Evolutionary conservation across 306 rosid genomes (phyloP).

Genomic region (Glycine latifolia): DNA sequence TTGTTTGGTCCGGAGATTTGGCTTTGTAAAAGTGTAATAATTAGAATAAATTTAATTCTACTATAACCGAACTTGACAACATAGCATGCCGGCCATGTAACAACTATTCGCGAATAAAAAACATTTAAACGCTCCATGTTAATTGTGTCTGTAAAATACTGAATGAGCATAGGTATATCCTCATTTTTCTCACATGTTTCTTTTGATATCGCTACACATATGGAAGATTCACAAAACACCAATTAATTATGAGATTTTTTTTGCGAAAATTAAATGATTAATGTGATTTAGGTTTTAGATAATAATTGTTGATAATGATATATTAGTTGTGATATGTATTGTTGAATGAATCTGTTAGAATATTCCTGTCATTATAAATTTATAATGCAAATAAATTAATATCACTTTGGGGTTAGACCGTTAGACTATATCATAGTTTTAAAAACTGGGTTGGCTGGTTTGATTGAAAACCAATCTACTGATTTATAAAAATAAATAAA

Average conservation of each 20-base stretch:
- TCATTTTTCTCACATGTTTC: neutral
- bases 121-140: neutral
- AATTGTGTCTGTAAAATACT: neutral
- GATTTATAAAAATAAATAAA: too few relatives aligned
- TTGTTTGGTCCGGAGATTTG: slow-evolving; percentile 33
- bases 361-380: too few relatives aligned
- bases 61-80: slow-evolving; percentile 13
- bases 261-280: neutral
- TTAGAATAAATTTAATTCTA: slow-evolving; percentile 11
- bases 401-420: too few relatives aligned
- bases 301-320: too few relatives aligned
- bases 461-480: too few relatives aligned
- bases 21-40: slow-evolving; percentile 37
- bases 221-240: neutral
- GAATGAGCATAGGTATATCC: neutral
- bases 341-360: too few relatives aligned
- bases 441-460: too few relatives aligned
- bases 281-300: neutral
- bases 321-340: too few relatives aligned
- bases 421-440: too few relatives aligned
- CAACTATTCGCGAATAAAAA: neutral
- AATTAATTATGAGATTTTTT: neutral
- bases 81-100: neutral
- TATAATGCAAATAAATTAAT: too few relatives aligned
- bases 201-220: neutral